These are phyloP conservation scores for Cryphonectria radicalis DNA, from an alignment of 2,329 filamentous ascomycete genomes.

Conservation along the genomic window DNA sequence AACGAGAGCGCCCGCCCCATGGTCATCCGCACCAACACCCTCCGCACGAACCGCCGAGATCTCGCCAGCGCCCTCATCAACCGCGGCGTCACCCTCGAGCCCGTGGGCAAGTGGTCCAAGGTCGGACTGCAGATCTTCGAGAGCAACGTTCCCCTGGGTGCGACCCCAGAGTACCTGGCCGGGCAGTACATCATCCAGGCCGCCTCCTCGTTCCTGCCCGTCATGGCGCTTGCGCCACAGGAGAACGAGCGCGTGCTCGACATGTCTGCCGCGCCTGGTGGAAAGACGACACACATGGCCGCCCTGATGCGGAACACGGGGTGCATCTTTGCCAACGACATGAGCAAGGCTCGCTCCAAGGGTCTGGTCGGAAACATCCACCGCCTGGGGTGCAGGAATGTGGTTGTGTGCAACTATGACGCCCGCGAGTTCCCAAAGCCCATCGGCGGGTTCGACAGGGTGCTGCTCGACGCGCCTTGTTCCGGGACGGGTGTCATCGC, in stretches of 20 bases:
- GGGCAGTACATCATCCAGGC: conserved; percentile 98
- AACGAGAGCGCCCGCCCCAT: conserved; percentile 94
- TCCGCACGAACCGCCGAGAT: conserved; percentile 75
- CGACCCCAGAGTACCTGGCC: conserved; percentile 95
- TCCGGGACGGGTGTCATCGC: conserved; percentile 97
- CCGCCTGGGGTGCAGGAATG: conserved; percentile 90
- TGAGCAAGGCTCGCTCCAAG: conserved; percentile 89
- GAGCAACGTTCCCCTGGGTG: conserved; percentile 80
- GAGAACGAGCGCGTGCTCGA: conserved; percentile 90
- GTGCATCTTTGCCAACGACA: conserved; percentile 94
- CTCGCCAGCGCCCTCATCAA: conserved; percentile 94
- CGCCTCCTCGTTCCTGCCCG: conserved; percentile 93
- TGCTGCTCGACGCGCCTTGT: conserved; percentile 92
- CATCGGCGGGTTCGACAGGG: conserved; percentile 93
- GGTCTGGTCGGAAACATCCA: conserved; percentile 98
- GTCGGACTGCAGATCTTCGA: conserved; percentile 97
- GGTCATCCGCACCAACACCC: conserved; percentile 95
- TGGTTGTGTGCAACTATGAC: conserved; percentile 93
- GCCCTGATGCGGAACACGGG: conserved; percentile 98
- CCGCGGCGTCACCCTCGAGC: conserved; percentile 92
- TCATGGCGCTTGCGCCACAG: conserved; percentile 95
- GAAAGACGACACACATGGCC: conserved; percentile 96
- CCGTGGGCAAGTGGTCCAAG: conserved; percentile 98
- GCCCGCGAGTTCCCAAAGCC: conserved; percentile 92
- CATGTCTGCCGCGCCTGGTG: conserved; percentile 92